Evolutionary conservation across 2,329 filamentous ascomycete genomes (phyloP), one percentile per base, ranked within the genome.

Genomic region (Trichophyton schoenleinii): DNA sequence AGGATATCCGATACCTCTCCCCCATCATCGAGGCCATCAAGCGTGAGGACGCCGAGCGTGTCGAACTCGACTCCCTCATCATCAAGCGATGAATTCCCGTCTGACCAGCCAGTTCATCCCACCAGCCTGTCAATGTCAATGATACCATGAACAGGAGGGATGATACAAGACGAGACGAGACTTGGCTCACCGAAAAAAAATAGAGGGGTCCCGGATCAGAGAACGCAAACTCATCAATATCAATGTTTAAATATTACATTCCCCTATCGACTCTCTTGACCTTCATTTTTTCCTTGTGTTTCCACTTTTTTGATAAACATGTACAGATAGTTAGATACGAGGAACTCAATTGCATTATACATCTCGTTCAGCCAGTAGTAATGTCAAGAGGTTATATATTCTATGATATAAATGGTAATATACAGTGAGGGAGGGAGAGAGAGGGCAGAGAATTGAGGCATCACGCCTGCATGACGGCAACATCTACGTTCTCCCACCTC

Each of bases 401-500:
- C 28, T 31, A 31, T 31, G 5, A 7, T 31, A 31, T 31, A 31
- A 31, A 7, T 1, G 28, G 28, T 31, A 31, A 31, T 6, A 31
- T 31, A 31, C 28, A 44, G 38, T 63, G 46, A 59, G 52, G 11
- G 15, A 46, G 60, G 22, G 22, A 22, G 22, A 3, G 22, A 22
- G 3, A 2, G 15, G 15, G 28, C 44, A 15, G 7, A 18, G 28
- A 15, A n/a, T 31, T n/a, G n/a, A 53, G 6, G 15, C n/a, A 36
- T 55, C 49, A 55, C 18, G 25, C 68, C 65, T 69, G 64, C 67
- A 84, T 69, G 49, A 80, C 80, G 28, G 76, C 75, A 22, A 91
- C 75, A 72, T 95, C 87, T 3, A 90, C 89, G 70, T 90, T 84
- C 70, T 87, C 87, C 9, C 92, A 85, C 63, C 87, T 80, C 91